Percentiles rank a stretch among this genome's conserved stretches.
Conservation (phyloP, 164 flowering plant species). For the Sedum album region DNA sequence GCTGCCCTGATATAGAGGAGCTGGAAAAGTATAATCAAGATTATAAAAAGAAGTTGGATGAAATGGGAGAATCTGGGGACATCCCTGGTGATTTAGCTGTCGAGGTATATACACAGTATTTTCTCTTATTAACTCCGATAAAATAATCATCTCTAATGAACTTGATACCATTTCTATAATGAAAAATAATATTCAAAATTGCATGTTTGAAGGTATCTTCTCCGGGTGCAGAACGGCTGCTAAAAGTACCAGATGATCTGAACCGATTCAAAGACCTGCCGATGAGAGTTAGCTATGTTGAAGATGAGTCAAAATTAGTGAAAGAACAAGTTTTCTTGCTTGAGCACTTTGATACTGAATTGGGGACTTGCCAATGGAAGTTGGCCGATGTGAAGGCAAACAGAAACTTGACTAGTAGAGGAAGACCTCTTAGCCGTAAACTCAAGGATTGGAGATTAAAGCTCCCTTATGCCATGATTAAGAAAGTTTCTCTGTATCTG, state of each 20-base stretch:
- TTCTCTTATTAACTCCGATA: not conserved
- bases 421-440: constrained; percentile 70
- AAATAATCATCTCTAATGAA: not conserved
- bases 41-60: constrained; percentile 66
- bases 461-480: constrained; percentile 23
- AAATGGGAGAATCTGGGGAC: constrained; percentile 56
- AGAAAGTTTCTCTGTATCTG: constrained; percentile 51
- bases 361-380: constrained; percentile 66
- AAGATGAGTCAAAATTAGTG: constrained; percentile 23
- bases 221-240: constrained; percentile 83
- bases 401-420: constrained; percentile 55
- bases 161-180: not conserved
- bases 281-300: constrained; percentile 57
- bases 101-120: constrained; percentile 37
- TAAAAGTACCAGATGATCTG: constrained; percentile 80
- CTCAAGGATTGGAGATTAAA: constrained; percentile 74
- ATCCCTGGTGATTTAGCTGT: constrained; percentile 77
- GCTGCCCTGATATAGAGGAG: constrained; percentile 82
- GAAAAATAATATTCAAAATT: not conserved
- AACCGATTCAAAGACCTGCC: constrained; percentile 69
- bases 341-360: constrained; percentile 51
- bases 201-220: constrained; percentile 65
- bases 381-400: constrained; percentile 86
- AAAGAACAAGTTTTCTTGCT: constrained; percentile 50
- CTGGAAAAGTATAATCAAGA: constrained; percentile 50